Percentiles rank a stretch among this genome's conserved stretches.
phyloP scores from a whole-genome alignment of 108 stramenopile genomes.

The Thalassiosira profunda region DNA sequence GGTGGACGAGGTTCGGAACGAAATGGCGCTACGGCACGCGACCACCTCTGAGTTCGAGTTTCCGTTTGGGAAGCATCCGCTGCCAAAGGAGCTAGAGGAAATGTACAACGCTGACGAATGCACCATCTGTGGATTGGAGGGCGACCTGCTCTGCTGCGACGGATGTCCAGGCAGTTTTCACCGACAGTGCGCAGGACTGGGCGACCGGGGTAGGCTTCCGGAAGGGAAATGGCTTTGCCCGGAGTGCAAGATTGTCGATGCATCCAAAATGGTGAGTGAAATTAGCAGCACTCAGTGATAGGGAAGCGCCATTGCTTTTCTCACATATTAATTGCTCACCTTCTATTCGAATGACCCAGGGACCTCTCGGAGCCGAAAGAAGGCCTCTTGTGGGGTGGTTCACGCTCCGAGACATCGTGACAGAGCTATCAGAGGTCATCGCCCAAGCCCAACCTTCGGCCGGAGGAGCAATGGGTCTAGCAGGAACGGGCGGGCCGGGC shows the following conservation, averaged over 20 bases:
- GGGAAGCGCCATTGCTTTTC: not conserved
- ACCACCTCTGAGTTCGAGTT: slow-evolving; percentile 8
- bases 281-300: not conserved
- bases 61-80: slow-evolving; percentile 52
- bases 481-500: no score
- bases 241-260: slow-evolving; percentile 74
- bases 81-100: slow-evolving; percentile 53
- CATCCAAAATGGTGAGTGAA: slow-evolving; percentile 45
- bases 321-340: not conserved
- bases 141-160: slow-evolving; percentile 88
- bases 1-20: slow-evolving; percentile 58
- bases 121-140: slow-evolving; percentile 70
- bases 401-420: slow-evolving; percentile 50
- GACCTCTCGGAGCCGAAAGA: slow-evolving; percentile 54
- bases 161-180: slow-evolving; percentile 81
- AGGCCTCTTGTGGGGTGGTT: slow-evolving; percentile 83
- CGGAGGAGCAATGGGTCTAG: no score
- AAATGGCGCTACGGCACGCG: slow-evolving; percentile 53
- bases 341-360: slow-evolving; percentile 6
- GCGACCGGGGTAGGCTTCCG: slow-evolving; percentile 36
- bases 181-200: slow-evolving; percentile 59
- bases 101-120: slow-evolving; percentile 79
- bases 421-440: no score
- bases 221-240: slow-evolving; percentile 86
- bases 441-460: no score